Conservation (phyloP, 78 protist genomes). For the Blattamonas nauphoetae region DNA sequence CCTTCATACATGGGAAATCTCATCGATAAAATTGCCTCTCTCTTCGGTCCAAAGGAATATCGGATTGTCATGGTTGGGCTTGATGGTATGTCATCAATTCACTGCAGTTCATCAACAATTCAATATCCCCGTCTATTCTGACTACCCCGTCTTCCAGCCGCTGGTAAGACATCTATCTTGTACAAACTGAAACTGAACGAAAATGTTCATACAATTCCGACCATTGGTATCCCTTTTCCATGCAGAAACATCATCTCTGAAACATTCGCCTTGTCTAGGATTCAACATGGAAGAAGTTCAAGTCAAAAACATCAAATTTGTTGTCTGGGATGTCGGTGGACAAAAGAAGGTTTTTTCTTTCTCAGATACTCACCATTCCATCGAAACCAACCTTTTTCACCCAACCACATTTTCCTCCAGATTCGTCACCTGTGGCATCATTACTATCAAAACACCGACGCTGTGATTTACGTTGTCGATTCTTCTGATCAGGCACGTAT, state of each 20-base stretch:
- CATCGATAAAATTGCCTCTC: no score
- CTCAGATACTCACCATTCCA: no score
- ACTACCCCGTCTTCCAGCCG: no score
- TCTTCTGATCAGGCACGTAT: constrained; percentile 8
- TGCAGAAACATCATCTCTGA: no score
- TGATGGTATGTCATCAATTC: no score
- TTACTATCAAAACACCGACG: constrained; percentile 14
- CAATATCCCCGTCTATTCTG: no score
- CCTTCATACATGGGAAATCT: no score
- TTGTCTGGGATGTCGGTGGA: constrained; percentile 20
- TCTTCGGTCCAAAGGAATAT: neutral
- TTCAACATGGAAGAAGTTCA: neutral
- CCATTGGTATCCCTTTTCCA: no score
- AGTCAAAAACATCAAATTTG: neutral
- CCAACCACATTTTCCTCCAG: neutral
- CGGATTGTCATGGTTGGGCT: neutral
- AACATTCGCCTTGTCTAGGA: no score
- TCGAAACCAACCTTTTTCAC: neutral
- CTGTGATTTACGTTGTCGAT: constrained; percentile 19
- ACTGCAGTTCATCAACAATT: neutral
- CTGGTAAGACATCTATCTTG: neutral
- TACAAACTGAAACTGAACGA: neutral
- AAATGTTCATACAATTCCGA: neutral
- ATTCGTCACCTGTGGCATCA: constrained; percentile 14
- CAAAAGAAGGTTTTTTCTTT: neutral